Evolutionary conservation across 2,329 filamentous ascomycete species (phyloP).

Genomic region (Graphiopsis chlorocephala): DNA sequence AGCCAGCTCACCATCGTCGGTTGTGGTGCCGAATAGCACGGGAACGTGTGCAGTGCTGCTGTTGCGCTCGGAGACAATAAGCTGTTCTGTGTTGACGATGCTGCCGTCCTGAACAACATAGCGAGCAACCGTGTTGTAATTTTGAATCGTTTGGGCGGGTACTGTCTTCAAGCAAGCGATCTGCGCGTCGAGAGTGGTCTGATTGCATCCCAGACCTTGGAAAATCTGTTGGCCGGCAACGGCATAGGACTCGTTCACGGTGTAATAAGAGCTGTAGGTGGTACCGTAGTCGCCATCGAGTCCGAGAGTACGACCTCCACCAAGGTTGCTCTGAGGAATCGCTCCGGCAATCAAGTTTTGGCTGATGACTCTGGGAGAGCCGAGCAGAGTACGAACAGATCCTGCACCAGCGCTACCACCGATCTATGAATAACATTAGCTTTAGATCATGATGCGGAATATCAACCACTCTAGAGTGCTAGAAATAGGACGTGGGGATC

Average conservation of each 20-base stretch:
- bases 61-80: conserved; percentile 46
- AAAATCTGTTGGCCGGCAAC: conserved; percentile 53
- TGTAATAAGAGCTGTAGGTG: conserved; percentile 59
- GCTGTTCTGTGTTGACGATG: conserved; percentile 51
- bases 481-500: no score
- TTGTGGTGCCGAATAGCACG: conserved; percentile 56
- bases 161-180: conserved; percentile 54
- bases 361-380: conserved; percentile 47
- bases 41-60: conserved; percentile 49
- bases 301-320: conserved; percentile 56
- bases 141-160: conserved; percentile 43
- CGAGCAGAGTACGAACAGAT: conserved; percentile 55
- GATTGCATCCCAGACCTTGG: conserved; percentile 51
- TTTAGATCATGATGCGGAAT: neutral
- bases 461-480: no score
- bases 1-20: conserved; percentile 46
- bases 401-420: conserved; percentile 55
- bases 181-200: conserved; percentile 44
- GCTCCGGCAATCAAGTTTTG: conserved; percentile 45
- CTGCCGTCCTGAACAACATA: conserved; percentile 59
- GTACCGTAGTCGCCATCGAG: conserved; percentile 56
- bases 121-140: conserved; percentile 44
- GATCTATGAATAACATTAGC: conserved; percentile 21
- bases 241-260: conserved; percentile 51
- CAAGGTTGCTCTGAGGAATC: conserved; percentile 52